Evolutionary conservation across 108 stramenopile genomes (phyloP).

Genomic region (Fragilariopsis cylindrus): DNA sequence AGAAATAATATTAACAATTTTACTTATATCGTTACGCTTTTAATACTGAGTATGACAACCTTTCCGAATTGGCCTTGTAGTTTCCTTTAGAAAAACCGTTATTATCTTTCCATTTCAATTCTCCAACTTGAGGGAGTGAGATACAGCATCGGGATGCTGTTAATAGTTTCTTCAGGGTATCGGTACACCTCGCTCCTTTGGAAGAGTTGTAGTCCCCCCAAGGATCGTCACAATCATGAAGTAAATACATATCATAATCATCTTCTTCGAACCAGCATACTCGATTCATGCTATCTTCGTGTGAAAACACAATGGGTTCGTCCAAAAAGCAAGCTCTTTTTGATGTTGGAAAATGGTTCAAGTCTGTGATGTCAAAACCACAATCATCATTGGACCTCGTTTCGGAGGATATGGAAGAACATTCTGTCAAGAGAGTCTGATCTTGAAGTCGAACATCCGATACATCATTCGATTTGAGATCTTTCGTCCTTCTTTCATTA

Average conservation of each 20-base stretch:
- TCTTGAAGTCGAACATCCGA: background rate
- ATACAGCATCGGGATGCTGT: conserved; percentile 18
- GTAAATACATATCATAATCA: conserved; percentile 24
- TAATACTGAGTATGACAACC: background rate
- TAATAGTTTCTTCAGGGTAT: conserved; percentile 26
- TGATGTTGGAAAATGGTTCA: background rate
- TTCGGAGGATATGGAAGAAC: conserved; percentile 12
- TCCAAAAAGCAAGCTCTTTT: conserved; percentile 5
- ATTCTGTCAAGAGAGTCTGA: conserved; percentile 2
- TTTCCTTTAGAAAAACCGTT: background rate
- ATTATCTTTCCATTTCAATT: conserved; percentile 5
- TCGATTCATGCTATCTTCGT: background rate
- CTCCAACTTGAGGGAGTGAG: conserved; percentile 9
- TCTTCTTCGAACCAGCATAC: conserved; percentile 20
- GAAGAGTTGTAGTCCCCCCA: conserved; percentile 10
- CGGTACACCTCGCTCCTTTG: conserved; percentile 13
- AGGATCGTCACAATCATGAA: conserved; percentile 29
- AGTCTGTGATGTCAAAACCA: background rate
- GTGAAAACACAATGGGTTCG: conserved; percentile 31
- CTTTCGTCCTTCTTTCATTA: background rate
- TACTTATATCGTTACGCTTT: background rate
- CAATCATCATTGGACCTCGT: background rate
- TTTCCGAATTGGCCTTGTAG: background rate
- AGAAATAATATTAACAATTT: background rate
- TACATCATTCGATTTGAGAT: no score